A percentile compares a stretch with the other conserved stretches of the same genome.
phyloP scores from a whole-genome alignment of 2,329 filamentous ascomycete genomes.

The Colletotrichum sp. region DNA sequence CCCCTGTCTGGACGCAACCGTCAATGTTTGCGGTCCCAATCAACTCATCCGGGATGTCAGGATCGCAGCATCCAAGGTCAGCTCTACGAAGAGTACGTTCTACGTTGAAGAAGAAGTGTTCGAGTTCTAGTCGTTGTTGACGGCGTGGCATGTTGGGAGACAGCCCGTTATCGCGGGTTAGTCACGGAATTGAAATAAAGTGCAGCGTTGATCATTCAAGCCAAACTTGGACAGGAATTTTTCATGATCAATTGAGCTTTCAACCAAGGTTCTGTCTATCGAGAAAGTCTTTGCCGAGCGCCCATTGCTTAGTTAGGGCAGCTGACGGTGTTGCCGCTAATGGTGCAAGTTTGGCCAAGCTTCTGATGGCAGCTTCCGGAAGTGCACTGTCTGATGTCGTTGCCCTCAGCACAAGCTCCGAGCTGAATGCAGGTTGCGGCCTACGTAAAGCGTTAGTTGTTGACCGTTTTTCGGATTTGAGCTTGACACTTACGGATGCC shows the following conservation, averaged over 20 bases:
- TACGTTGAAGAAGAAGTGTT: not conserved
- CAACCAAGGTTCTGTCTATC: not conserved
- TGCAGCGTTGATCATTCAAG: not conserved
- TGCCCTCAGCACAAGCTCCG: not conserved
- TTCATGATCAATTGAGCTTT: not conserved
- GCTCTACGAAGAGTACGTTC: not conserved
- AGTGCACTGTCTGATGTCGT: not conserved
- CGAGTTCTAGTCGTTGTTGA: not conserved
- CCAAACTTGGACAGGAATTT: rapidly evolving
- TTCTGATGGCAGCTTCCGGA: not conserved
- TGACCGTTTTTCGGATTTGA: not conserved
- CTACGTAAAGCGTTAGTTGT: not conserved
- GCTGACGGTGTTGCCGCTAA: not conserved
- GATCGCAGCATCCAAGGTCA: not conserved
- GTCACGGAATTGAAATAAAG: not conserved
- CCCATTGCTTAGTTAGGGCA: not conserved
- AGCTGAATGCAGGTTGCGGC: not conserved
- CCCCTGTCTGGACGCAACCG: not conserved
- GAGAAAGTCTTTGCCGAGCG: not conserved
- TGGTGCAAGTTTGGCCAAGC: not conserved
- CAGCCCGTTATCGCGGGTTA: not conserved
- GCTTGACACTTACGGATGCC: not conserved
- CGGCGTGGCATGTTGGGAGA: rapidly evolving
- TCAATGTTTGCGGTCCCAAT: not conserved
- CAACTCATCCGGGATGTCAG: not conserved